Conservation (phyloP, 352 stramenopile species). For the Globisporangium nodosum region DNA sequence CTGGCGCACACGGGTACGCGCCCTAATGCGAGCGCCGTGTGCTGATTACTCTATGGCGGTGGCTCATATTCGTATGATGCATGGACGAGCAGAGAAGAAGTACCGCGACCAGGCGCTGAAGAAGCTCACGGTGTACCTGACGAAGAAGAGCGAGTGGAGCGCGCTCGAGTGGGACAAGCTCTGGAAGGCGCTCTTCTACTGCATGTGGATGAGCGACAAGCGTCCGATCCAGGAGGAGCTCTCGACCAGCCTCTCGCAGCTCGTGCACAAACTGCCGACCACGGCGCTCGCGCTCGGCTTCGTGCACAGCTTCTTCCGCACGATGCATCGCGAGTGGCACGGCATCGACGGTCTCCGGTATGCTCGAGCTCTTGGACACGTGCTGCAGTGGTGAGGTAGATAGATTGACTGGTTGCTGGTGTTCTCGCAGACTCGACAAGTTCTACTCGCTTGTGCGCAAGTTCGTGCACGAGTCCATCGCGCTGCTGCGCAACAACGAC, state of each 20-base stretch:
- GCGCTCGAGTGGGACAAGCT: slow-evolving; percentile 84
- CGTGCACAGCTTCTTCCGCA: slow-evolving; percentile 77
- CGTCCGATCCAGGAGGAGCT: slow-evolving; percentile 74
- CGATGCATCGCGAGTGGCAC: slow-evolving; percentile 85
- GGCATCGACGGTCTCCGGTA: slow-evolving; percentile 71
- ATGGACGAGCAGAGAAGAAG: slow-evolving; percentile 57
- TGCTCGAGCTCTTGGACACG: neutral
- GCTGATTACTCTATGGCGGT: slow-evolving; percentile 1
- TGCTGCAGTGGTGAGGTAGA: neutral
- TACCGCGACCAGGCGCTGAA: slow-evolving; percentile 79
- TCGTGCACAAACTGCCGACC: slow-evolving; percentile 57
- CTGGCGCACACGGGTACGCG: slow-evolving; percentile 73
- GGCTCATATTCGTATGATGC: neutral
- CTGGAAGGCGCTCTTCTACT: slow-evolving; percentile 88
- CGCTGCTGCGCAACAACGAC: slow-evolving; percentile 48
- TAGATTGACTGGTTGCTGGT: neutral
- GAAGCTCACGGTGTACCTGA: slow-evolving; percentile 74
- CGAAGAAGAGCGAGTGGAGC: slow-evolving; percentile 58
- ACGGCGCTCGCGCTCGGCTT: slow-evolving; percentile 49
- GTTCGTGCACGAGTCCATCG: slow-evolving; percentile 66
- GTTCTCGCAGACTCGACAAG: slow-evolving; percentile 52
- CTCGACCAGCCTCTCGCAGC: slow-evolving; percentile 47
- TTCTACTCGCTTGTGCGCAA: slow-evolving; percentile 84
- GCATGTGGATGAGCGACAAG: slow-evolving; percentile 90
- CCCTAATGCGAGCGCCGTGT: neutral